Conservation (phyloP, 805 yeast species). For the Ogataea paradorogensis region DNA sequence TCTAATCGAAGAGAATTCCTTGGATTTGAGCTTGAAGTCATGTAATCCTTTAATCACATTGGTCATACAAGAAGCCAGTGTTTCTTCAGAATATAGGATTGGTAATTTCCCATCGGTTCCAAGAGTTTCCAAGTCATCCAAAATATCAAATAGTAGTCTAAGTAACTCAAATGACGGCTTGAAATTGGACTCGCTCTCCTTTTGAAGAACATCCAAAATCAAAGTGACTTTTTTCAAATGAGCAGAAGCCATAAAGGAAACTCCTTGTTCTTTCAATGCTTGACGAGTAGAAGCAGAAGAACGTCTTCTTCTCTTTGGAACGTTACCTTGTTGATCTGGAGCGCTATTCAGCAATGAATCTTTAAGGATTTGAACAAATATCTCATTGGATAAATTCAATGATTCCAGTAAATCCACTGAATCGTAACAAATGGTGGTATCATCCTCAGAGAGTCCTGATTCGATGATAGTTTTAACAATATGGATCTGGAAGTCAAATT, state of each 20-base stretch:
- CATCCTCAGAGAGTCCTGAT: constrained; percentile 31
- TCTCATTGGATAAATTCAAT: constrained; percentile 49
- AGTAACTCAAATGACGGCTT: constrained; percentile 37
- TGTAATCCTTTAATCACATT: constrained; percentile 60
- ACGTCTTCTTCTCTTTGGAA: constrained; percentile 79
- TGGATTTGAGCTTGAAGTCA: constrained; percentile 32
- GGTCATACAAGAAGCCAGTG: constrained; percentile 82
- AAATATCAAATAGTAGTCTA: constrained; percentile 47
- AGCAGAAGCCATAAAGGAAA: constrained; percentile 69
- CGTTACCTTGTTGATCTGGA: constrained; percentile 36
- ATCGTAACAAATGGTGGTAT: constrained; percentile 47
- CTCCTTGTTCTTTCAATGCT: constrained; percentile 68
- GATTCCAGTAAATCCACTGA: constrained; percentile 52
- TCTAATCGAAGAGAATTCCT: constrained; percentile 65
- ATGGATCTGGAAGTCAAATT: constrained; percentile 53
- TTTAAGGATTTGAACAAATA: constrained; percentile 58
- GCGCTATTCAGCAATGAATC: constrained; percentile 36
- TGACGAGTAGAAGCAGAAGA: constrained; percentile 75
- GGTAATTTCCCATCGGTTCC: constrained; percentile 92
- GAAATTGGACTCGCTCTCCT: constrained; percentile 24
- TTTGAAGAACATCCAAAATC: constrained; percentile 76
- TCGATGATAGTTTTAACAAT: constrained; percentile 62
- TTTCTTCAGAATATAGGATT: constrained; percentile 86
- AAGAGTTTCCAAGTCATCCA: constrained; percentile 76
- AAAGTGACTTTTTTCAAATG: constrained; percentile 78